phyloP scores from a whole-genome alignment of 768 basidiomycete genomes.

The Megacollybia marginata region DNA sequence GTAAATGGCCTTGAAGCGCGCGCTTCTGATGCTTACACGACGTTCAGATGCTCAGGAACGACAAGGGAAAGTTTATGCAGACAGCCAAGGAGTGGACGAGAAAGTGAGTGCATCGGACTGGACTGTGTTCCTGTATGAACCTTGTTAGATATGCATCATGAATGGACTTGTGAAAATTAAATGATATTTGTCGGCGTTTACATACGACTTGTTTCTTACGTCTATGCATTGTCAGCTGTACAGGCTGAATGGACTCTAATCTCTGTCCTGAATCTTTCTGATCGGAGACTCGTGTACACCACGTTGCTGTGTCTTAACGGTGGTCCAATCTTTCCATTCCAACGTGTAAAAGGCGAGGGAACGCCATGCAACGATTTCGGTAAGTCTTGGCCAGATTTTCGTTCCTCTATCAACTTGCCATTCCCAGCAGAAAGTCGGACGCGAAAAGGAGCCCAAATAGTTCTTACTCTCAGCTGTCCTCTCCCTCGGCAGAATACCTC shows the following conservation, averaged over 20 bases:
- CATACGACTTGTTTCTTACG: too few species aligned
- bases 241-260: too few species aligned
- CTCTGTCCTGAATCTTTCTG: too few species aligned
- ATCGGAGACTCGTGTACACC: slow-evolving; percentile 58
- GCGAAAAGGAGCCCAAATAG: slow-evolving; percentile 21
- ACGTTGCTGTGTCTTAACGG: slow-evolving; percentile 51
- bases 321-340: slow-evolving; percentile 20
- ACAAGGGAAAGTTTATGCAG: slow-evolving; percentile 63
- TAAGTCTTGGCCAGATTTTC: slow-evolving; percentile 33
- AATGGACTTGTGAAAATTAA: too few species aligned
- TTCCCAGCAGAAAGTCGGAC: slow-evolving; percentile 62
- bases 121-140: background rate
- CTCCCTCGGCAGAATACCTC: slow-evolving; percentile 23
- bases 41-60: slow-evolving; percentile 64
- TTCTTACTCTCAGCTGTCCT: slow-evolving; percentile 29
- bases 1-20: slow-evolving; percentile 32
- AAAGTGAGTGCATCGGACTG: slow-evolving; percentile 42
- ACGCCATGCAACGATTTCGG: slow-evolving; percentile 76
- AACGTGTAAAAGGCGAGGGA: slow-evolving; percentile 71
- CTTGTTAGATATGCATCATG: background rate
- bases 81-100: slow-evolving; percentile 83
- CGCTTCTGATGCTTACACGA: background rate
- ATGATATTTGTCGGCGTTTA: too few species aligned
- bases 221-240: too few species aligned
- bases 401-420: slow-evolving; percentile 10